phyloP scores from a whole-genome alignment of 129 eudicot species.

The Arctium minus region DNA sequence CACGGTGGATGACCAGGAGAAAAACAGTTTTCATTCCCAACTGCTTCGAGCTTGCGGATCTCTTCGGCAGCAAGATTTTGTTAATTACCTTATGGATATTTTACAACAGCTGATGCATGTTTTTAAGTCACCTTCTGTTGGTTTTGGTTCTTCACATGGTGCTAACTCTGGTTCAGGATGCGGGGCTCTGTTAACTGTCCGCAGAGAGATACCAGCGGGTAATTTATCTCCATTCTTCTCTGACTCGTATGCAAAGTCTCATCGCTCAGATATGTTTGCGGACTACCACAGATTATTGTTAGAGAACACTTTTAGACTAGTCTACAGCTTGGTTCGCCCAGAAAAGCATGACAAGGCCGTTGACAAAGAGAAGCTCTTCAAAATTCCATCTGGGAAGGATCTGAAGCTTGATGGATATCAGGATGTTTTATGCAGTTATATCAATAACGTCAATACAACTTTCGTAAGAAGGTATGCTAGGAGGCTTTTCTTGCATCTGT shows the following conservation, averaged over 20 bases:
- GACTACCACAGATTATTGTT: slow-evolving; percentile 86
- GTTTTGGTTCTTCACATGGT: slow-evolving; percentile 60
- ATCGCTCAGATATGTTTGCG: slow-evolving; percentile 87
- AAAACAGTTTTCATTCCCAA: slow-evolving; percentile 67
- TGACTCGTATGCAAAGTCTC: slow-evolving; percentile 93
- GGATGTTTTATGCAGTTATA: slow-evolving; percentile 95
- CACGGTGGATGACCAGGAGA: slow-evolving; percentile 61
- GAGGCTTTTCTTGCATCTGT: slow-evolving; percentile 90
- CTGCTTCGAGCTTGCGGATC: slow-evolving; percentile 80
- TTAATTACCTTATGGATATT: slow-evolving; percentile 93
- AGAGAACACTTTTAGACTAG: slow-evolving; percentile 88
- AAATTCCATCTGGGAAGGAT: slow-evolving; percentile 68
- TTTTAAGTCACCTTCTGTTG: slow-evolving; percentile 70
- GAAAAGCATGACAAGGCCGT: slow-evolving; percentile 90
- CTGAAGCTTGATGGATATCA: slow-evolving; percentile 96
- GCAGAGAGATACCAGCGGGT: slow-evolving; percentile 97
- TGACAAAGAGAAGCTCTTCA: slow-evolving; percentile 79
- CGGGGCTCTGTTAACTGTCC: slow-evolving; percentile 82
- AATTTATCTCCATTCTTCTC: slow-evolving; percentile 96
- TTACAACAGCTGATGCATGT: slow-evolving; percentile 82
- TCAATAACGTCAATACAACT: slow-evolving; percentile 75
- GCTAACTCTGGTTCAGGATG: slow-evolving; percentile 81
- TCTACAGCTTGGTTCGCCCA: slow-evolving; percentile 90
- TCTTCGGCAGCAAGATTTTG: slow-evolving; percentile 86
- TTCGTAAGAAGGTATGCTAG: slow-evolving; percentile 93